Percentiles rank a stretch among this genome's conserved stretches.
phyloP scores from a whole-genome alignment of 164 flowering plant genomes.

The Stephania cephalantha region DNA sequence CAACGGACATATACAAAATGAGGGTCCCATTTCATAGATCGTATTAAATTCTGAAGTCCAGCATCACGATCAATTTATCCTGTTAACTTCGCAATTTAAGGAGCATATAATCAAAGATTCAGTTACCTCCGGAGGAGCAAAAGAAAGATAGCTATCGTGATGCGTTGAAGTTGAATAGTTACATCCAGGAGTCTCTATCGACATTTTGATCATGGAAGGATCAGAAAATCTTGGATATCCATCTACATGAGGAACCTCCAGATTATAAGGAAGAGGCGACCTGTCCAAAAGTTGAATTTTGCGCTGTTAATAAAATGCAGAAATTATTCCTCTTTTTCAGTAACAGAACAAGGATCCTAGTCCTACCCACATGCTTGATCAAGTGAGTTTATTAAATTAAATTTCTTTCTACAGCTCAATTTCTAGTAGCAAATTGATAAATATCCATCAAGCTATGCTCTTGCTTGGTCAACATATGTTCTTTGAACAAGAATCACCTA shows the following conservation, averaged over 20 bases:
- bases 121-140: slow-evolving; percentile 93
- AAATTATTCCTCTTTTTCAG: not conserved
- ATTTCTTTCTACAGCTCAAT: no score
- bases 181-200: slow-evolving; percentile 56
- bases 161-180: slow-evolving; percentile 28
- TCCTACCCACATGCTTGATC: not conserved
- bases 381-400: no score
- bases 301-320: slow-evolving; percentile 4
- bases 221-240: slow-evolving; percentile 72
- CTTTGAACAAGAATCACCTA: not conserved
- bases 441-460: no score
- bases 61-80: not conserved
- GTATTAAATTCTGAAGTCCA: not conserved
- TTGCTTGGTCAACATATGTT: no score
- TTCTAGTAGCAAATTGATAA: no score
- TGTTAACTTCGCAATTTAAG: not conserved
- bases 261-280: slow-evolving; percentile 60
- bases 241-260: slow-evolving; percentile 45
- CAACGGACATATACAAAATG: no score
- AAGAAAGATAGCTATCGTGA: slow-evolving; percentile 67
- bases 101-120: not conserved
- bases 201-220: slow-evolving; percentile 44
- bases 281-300: slow-evolving; percentile 28
- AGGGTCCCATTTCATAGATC: not conserved
- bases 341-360: not conserved